Evolutionary conservation across 495 filamentous ascomycete species (phyloP).

Genomic region (Penicillium salamii): DNA sequence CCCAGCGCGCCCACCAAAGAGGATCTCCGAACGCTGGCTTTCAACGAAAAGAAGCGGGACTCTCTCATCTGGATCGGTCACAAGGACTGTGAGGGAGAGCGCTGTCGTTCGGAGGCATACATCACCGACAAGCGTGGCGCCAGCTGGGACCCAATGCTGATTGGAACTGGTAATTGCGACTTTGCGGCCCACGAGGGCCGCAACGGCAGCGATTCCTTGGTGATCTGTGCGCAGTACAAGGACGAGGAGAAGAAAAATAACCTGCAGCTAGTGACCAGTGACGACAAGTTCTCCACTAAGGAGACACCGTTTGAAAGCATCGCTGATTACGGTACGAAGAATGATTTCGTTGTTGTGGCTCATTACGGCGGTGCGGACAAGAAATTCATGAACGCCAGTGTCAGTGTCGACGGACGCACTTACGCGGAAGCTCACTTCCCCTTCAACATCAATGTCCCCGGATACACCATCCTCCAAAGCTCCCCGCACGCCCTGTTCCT

Average conservation of each 20-base stretch:
- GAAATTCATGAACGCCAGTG: slow-evolving; percentile 68
- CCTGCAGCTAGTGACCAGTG: slow-evolving; percentile 67
- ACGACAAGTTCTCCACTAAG: slow-evolving; percentile 68
- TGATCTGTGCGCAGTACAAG: slow-evolving; percentile 76
- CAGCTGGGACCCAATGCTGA: slow-evolving; percentile 65
- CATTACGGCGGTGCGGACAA: slow-evolving; percentile 59
- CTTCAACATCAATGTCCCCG: slow-evolving; percentile 68
- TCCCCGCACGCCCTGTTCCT: slow-evolving; percentile 90
- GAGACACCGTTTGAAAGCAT: slow-evolving; percentile 62
- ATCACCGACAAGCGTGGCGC: slow-evolving; percentile 72
- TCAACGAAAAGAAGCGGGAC: slow-evolving; percentile 77
- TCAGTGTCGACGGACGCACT: slow-evolving; percentile 75
- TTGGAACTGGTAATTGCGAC: slow-evolving; percentile 71
- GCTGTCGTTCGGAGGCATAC: slow-evolving; percentile 69
- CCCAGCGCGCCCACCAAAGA: slow-evolving; percentile 40
- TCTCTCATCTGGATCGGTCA: slow-evolving; percentile 90
- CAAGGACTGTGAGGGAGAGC: slow-evolving; percentile 48
- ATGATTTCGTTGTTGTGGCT: slow-evolving; percentile 91
- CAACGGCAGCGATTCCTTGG: slow-evolving; percentile 57
- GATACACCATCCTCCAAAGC: slow-evolving; percentile 90
- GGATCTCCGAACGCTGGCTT: slow-evolving; percentile 54
- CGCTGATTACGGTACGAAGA: slow-evolving; percentile 85
- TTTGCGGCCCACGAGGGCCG: slow-evolving; percentile 71
- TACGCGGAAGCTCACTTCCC: slow-evolving; percentile 89
- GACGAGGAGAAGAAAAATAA: slow-evolving; percentile 57